phyloP scores from a whole-genome alignment of 176 grass and related monocot genomes.

The Aegilops tauschii region DNA sequence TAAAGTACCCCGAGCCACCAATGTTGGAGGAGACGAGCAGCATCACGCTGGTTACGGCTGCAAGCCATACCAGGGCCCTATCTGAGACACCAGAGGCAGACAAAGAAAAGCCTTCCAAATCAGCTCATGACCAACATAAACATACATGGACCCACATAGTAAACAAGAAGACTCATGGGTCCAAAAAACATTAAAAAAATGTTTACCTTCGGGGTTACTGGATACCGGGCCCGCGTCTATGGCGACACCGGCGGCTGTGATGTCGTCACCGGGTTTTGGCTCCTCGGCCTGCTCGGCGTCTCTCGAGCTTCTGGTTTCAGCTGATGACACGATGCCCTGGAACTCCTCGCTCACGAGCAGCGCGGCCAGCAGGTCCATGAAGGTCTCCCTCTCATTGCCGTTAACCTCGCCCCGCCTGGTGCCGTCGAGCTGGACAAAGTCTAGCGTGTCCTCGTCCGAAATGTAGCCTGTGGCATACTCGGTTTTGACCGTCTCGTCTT shows the following conservation, averaged over 20 bases:
- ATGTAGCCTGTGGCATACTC: slow-evolving; percentile 31
- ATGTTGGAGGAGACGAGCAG: slow-evolving; percentile 69
- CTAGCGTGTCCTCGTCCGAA: slow-evolving; percentile 66
- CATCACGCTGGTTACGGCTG: slow-evolving; percentile 57
- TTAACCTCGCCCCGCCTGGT: slow-evolving; percentile 13
- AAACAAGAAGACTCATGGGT: not conserved
- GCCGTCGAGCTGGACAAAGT: slow-evolving; percentile 38
- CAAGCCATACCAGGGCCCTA: slow-evolving; percentile 71
- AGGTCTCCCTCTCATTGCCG: slow-evolving; percentile 76
- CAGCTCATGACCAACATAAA: not conserved
- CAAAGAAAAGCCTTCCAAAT: not conserved
- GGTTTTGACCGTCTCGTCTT: slow-evolving; percentile 58
- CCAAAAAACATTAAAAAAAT: not conserved
- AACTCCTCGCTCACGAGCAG: slow-evolving; percentile 98
- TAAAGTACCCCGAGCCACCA: slow-evolving; percentile 78
- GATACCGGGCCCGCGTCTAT: slow-evolving; percentile 30
- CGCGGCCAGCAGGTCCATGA: slow-evolving; percentile 89
- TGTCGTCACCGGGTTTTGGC: no score
- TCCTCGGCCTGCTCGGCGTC: no score
- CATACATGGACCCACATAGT: not conserved
- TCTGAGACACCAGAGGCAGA: slow-evolving; percentile 40
- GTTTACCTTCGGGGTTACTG: slow-evolving; percentile 47
- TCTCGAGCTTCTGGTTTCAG: slow-evolving; percentile 46
- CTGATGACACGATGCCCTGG: slow-evolving; percentile 90
- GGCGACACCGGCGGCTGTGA: not conserved